Base-by-base conservation (phyloP, 768 basidiomycete genomes). In the Rhodotorula paludigena region DNA sequence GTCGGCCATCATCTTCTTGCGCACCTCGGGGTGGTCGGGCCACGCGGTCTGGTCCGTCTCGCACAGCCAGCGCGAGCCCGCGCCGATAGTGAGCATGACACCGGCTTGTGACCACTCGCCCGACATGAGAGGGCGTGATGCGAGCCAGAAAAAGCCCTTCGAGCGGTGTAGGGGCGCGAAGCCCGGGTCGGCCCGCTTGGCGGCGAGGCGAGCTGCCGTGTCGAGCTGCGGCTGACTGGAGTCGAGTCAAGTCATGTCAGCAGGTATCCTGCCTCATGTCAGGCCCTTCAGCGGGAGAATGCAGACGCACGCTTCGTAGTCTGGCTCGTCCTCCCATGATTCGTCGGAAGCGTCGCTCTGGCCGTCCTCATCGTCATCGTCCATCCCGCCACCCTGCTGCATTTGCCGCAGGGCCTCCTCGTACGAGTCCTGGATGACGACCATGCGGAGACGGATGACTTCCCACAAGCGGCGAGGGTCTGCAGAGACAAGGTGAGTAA, bases 121-220 rank as follows among this genome's bases (percentile, higher is more conserved):
- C 23, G 65, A 68, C 48, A 77, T 57, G 14, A 58, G 48, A 0
- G 77, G 77, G 9, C 78, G 64, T 0, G 77, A 76, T 3, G 78
- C 78, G n/a, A 78, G 55, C 78, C 78, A 78, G 39, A 74, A 63
- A 71, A 78, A 79, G 16, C 78, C 78, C 64, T 78, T 78, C 11
- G 74, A 75, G 25, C 78, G 73, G 16, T 78, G 70, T 0, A 79
- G 69, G 5, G 75, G 73, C n/a, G 70, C 74, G 71, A 76, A 78
- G 3, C 73, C 60, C 0, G 75, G 73, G 11, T 66, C 69, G 0
- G 68, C 76, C 18, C 73, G 64, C 64, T 78, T 79, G 52, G 68
- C 65, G 2, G 71, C 70, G 33, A 74, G 73, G 2, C 77, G 71
- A 5, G 69, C 69, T 21, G 69, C 73, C 5, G 77, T 72, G 53